Percentiles rank a stretch among this genome's conserved stretches.
These are phyloP conservation scores for Saccharomycopsis phalli DNA, from an alignment of 1,139 yeast genomes.

Conservation along the genomic window DNA sequence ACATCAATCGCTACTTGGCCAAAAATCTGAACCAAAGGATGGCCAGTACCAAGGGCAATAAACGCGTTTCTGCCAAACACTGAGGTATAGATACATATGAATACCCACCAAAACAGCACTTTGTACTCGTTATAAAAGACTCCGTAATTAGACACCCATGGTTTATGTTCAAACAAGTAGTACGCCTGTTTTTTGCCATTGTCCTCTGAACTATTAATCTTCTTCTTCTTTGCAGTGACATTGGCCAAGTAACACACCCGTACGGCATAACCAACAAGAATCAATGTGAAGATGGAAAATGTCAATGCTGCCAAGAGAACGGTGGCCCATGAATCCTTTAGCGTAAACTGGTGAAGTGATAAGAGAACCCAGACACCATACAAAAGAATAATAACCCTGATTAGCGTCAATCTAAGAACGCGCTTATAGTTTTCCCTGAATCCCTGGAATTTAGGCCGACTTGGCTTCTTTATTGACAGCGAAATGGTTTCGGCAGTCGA, in stretches of 20 bases:
- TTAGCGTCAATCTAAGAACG: conserved; percentile 23
- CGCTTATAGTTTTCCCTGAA: conserved; percentile 24
- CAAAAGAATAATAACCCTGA: conserved; percentile 25
- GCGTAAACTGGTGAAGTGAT: conserved; percentile 27
- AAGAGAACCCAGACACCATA: conserved; percentile 29
- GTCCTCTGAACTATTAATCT: conserved; percentile 76
- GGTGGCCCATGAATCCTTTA: conserved; percentile 29
- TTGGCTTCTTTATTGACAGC: conserved; percentile 16
- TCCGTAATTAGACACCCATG: conserved; percentile 28
- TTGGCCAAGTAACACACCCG: conserved; percentile 25
- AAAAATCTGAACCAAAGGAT: conserved; percentile 27
- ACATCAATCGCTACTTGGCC: conserved; percentile 27
- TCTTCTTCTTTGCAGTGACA: conserved; percentile 22
- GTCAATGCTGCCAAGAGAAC: conserved; percentile 27
- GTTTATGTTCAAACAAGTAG: conserved; percentile 26
- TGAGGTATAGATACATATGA: conserved; percentile 24
- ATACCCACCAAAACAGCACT: conserved; percentile 29
- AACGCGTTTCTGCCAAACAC: conserved; percentile 28
- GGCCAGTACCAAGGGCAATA: conserved; percentile 28
- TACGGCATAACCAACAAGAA: conserved; percentile 23
- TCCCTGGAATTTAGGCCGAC: conserved; percentile 22
- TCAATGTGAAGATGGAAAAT: conserved; percentile 25
- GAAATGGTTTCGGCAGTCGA: conserved; percentile 7
- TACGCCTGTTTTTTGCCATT: conserved; percentile 21
- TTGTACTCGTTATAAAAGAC: conserved; percentile 28